Evolutionary conservation across 1,139 yeast genomes (phyloP).

Genomic region (Hansenula sp.): DNA sequence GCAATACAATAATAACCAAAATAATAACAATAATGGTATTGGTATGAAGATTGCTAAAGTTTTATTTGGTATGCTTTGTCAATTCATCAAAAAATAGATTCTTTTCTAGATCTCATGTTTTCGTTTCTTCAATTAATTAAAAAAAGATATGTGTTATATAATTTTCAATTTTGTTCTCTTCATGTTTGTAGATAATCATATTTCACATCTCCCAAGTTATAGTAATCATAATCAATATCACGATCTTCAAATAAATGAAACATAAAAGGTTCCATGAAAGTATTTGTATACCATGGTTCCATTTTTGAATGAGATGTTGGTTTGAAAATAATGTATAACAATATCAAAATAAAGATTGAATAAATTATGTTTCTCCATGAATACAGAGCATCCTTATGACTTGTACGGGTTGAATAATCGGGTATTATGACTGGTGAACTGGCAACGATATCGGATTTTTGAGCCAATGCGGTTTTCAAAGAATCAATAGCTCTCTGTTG

Average conservation of each 20-base stretch:
- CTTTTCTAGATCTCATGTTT: background rate
- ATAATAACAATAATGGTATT: slow-evolving; percentile 6
- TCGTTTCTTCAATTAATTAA: background rate
- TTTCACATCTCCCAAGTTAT: slow-evolving; percentile 10
- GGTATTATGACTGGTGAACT: background rate
- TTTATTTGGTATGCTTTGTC: background rate
- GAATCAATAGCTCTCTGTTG: slow-evolving; percentile 15
- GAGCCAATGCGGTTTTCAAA: slow-evolving; percentile 12
- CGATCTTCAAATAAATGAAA: slow-evolving; percentile 8
- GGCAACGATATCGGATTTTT: slow-evolving; percentile 24
- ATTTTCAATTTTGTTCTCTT: too few relatives aligned
- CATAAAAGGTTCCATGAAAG: slow-evolving; percentile 12
- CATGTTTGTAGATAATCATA: slow-evolving; percentile 5
- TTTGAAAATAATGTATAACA: background rate
- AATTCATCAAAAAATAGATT: background rate
- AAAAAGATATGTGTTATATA: background rate
- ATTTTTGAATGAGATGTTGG: background rate
- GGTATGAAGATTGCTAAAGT: background rate
- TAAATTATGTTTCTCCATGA: background rate
- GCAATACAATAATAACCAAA: slow-evolving; percentile 15
- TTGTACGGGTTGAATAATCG: background rate
- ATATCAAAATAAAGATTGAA: background rate
- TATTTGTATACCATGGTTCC: slow-evolving; percentile 12
- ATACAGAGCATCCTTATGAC: too few relatives aligned
- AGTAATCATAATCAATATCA: slow-evolving; percentile 18